Base-by-base conservation (phyloP, 345 rosid genomes). In the Eutrema japonicum region DNA sequence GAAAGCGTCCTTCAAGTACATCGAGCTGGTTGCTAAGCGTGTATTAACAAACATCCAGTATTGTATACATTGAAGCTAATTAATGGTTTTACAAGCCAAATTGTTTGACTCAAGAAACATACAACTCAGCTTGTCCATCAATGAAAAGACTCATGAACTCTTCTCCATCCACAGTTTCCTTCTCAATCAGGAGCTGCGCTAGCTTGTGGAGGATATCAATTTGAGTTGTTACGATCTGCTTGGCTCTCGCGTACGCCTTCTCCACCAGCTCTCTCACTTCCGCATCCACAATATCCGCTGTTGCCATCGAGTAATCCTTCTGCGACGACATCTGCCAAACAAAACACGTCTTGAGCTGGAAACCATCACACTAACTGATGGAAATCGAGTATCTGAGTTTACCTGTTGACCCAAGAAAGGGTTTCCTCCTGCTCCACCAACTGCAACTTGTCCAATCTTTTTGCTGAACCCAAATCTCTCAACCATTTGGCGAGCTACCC, bases 401-500 rank as follows among this genome's bases (percentile, higher is more conserved):
- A 78, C 81, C 27, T 78, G 81, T 61, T 92, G 99, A 43, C 99
- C 97, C 78, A 95, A 72, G 85, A 95, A 95, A 38, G 99, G 99
- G 60, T 95, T 90, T 76, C 99, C 99, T 60, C 99, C 99, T 33
- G 88, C 80, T 62, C 96, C 96, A 8, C 97, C 97, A 47, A 95
- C 87, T 10, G 97, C 99, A 59, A 95, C 82, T 79, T 95, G 97
- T 38, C 99, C 99, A 42, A 95, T 95, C 85, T 90, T 95, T 79
- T 90, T 95, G 86, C 97, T 91, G 86, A 95, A 90, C 7, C 97
- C 97, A 45, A 90, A 92, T 72, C 99, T 88, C 85, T 95, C 97
- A 10, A 95, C 90, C 99, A 95, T 95, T 81, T 95, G 99, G 70
- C 99, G 87, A n/a, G 99, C 99, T 57, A 95, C 99, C 30, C 97